These are phyloP conservation scores for Podila clonocystis DNA, from an alignment of 192 early-diverging fungal genomes.

Conservation along the genomic window DNA sequence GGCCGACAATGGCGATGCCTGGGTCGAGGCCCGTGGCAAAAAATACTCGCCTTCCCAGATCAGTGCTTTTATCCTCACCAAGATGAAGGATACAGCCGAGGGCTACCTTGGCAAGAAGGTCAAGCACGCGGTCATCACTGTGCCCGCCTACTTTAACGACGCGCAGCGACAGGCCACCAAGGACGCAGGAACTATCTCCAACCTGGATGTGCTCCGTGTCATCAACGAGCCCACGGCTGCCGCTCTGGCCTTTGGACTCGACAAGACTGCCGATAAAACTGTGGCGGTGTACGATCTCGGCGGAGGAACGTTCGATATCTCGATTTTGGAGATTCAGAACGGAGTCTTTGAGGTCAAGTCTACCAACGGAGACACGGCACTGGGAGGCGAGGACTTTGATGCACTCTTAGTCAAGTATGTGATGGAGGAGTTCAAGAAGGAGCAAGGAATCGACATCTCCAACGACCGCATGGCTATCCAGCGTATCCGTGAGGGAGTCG, in stretches of 20 bases:
- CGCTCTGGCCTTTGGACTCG: constrained; percentile 91
- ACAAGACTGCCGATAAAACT: constrained; percentile 86
- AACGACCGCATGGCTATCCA: constrained; percentile 96
- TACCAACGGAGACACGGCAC: constrained; percentile 95
- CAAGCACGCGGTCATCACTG: constrained; percentile 95
- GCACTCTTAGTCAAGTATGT: constrained; percentile 79
- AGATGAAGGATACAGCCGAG: constrained; percentile 99
- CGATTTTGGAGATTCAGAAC: constrained; percentile 97
- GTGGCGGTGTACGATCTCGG: constrained; percentile 98
- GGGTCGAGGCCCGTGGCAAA: constrained; percentile 95
- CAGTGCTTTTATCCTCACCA: constrained; percentile 96
- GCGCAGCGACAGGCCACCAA: constrained; percentile 97
- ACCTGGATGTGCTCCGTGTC: constrained; percentile 90
- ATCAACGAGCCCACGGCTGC: constrained; percentile 98
- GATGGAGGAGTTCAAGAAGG: constrained; percentile 92
- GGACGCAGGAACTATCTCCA: constrained; percentile 92
- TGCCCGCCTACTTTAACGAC: constrained; percentile 99
- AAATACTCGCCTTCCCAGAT: constrained; percentile 97
- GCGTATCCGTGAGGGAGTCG: constrained; percentile 96
- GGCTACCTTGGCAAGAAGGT: constrained; percentile 81
- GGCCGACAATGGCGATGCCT: constrained; percentile 97
- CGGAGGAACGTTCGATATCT: constrained; percentile 99
- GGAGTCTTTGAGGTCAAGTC: constrained; percentile 99
- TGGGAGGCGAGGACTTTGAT: constrained; percentile 85
- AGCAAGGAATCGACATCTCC: constrained; percentile 84